A percentile compares a stretch with the other conserved stretches of the same genome.
phyloP scores from a whole-genome alignment of 179 eudicot species.

The Patellifolia procumbens region DNA sequence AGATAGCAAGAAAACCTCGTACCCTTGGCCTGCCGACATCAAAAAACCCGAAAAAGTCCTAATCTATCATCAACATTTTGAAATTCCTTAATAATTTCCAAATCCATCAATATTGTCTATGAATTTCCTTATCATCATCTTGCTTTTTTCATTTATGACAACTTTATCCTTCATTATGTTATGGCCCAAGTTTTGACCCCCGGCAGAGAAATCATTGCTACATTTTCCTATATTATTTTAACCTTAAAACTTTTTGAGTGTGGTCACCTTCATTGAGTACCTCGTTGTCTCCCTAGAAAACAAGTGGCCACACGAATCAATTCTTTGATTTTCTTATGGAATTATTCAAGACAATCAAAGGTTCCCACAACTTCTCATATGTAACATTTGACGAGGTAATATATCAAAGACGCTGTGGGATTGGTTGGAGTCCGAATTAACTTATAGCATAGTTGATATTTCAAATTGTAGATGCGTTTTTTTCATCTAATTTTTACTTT shows the following conservation, averaged over 20 bases:
- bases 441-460: too few relatives aligned
- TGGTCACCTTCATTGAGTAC: constrained; percentile 8
- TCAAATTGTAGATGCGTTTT: too few relatives aligned
- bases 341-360: too few relatives aligned
- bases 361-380: too few relatives aligned
- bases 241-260: background rate
- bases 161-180: background rate
- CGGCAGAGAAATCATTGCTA: background rate
- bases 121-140: background rate
- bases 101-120: too few relatives aligned
- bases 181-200: background rate
- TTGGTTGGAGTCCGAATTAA: too few relatives aligned
- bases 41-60: constrained; percentile 1
- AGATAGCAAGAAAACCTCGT: constrained; percentile 30
- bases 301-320: constrained; percentile 6
- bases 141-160: background rate
- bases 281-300: constrained; percentile 1
- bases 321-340: background rate
- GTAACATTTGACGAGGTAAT: too few relatives aligned
- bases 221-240: background rate
- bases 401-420: too few relatives aligned
- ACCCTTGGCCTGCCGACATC: constrained; percentile 30
- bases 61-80: too few relatives aligned
- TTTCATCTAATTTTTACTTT: too few relatives aligned
- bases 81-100: background rate